A percentile compares a stretch with the other conserved stretches of the same genome.
These are phyloP conservation scores for Kwoniella newhampshirensis DNA, from an alignment of 768 basidiomycete species.

Conservation along the genomic window DNA sequence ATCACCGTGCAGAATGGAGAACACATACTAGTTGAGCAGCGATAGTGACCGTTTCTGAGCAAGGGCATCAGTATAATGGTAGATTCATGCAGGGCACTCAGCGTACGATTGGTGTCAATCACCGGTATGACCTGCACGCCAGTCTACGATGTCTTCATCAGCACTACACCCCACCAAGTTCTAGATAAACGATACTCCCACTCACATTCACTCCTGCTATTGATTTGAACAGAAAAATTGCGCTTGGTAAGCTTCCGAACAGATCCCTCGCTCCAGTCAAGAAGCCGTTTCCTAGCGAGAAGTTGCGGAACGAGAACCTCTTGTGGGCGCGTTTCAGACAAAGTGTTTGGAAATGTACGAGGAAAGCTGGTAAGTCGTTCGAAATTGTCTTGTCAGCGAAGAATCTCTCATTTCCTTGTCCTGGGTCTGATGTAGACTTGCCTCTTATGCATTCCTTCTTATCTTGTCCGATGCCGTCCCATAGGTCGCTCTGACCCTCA, in stretches of 20 bases:
- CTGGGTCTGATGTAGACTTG: slow-evolving; percentile 43
- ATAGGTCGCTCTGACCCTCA: slow-evolving; percentile 76
- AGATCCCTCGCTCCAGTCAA: slow-evolving; percentile 84
- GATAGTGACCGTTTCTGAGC: slow-evolving; percentile 75
- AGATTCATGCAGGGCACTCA: neutral
- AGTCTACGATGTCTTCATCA: slow-evolving; percentile 10
- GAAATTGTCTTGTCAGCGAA: no score
- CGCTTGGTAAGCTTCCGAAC: slow-evolving; percentile 87
- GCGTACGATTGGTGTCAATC: slow-evolving; percentile 78
- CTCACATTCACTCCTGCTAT: slow-evolving; percentile 74
- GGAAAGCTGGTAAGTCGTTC: slow-evolving; percentile 76
- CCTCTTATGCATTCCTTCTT: slow-evolving; percentile 89
- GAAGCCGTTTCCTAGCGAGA: slow-evolving; percentile 83
- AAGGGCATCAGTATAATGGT: neutral
- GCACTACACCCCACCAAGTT: neutral
- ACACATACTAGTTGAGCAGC: slow-evolving; percentile 73
- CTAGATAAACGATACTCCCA: slow-evolving; percentile 12
- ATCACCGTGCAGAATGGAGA: neutral
- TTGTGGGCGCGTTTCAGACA: slow-evolving; percentile 86
- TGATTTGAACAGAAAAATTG: slow-evolving; percentile 89
- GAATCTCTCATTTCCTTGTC: no score
- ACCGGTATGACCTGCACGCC: slow-evolving; percentile 81
- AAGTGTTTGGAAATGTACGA: slow-evolving; percentile 88
- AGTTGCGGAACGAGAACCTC: slow-evolving; percentile 89
- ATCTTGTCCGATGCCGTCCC: slow-evolving; percentile 83